Base-by-base conservation (phyloP, 352 stramenopile genomes). In the Pythium chondricola region DNA sequence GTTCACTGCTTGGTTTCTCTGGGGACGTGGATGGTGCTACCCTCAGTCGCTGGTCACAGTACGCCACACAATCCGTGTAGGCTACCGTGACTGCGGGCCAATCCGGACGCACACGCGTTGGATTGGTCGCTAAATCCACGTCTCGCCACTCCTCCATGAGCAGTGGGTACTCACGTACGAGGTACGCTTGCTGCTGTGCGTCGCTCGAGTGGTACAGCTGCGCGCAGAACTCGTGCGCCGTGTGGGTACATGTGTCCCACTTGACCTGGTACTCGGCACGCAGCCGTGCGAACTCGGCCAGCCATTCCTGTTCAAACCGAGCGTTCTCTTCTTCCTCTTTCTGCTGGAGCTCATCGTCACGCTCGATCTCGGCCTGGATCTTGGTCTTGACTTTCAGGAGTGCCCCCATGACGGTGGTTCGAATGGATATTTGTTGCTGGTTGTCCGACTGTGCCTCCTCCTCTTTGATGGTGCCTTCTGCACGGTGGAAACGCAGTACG, bases 181-280 rank as follows among this genome's bases (percentile, higher is more conserved):
- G 33, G 26, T 62, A 60, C 27, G 59, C 48, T 30, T 77, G 65
- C 51, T 83, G 66, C 32, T 83, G 71, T 30, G 30, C 35, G 48
- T 83, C 60, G 35, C 63, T 67, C 14, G 63, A 76, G 38, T 73
- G 67, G 45, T 77, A 84, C 25, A 88, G 40, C 35, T 82, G 46
- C 0, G 73, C 76, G 31, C 76, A 88, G 47, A 87, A 88, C 22
- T 84, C 73, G 44, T 85, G 67, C 7, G 76, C 73, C 4, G 61
- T 67, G 63, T 85, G 78, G 17, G 67, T 83, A 48, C 76, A 88
- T 11, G 73, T 83, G 44, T 83, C 63, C 76, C 75, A 85, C 59
- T 76, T 77, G 22, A 41, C 43, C 31, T 65, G 44, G 42, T 84
- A 67, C 48, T 75, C 60, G 30, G 29, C 41, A 39, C 75, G 76